Evolutionary conservation across 768 basidiomycete species (phyloP).

Genomic region (Suillus bovinus): DNA sequence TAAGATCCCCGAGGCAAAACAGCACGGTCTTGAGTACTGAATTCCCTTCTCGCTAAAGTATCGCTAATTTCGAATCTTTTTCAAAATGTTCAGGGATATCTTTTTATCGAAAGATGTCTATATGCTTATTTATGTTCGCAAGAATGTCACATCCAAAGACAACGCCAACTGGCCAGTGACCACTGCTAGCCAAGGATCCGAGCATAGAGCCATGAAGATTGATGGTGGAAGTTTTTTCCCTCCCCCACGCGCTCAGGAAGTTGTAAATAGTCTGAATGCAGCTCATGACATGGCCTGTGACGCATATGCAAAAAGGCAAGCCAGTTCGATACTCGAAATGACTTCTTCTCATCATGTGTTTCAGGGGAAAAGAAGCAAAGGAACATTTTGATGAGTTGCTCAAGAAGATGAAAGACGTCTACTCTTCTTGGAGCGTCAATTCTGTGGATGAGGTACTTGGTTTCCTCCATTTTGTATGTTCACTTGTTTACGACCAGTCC

Average conservation of each 20-base stretch:
- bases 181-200: slow-evolving; percentile 16
- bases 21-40: slow-evolving; percentile 5
- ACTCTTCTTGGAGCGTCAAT: slow-evolving; percentile 57
- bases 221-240: slow-evolving; percentile 38
- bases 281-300: slow-evolving; percentile 56
- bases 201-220: background rate
- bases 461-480: background rate
- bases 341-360: slow-evolving; percentile 12
- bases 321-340: slow-evolving; percentile 13
- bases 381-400: slow-evolving; percentile 51
- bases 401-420: slow-evolving; percentile 57
- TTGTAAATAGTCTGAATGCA: slow-evolving; percentile 56
- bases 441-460: slow-evolving; percentile 47
- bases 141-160: slow-evolving; percentile 23
- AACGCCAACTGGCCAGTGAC: slow-evolving; percentile 17
- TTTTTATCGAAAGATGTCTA: slow-evolving; percentile 84
- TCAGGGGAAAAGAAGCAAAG: slow-evolving; percentile 45
- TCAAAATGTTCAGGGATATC: slow-evolving; percentile 42
- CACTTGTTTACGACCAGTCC: slow-evolving; percentile 15
- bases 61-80: slow-evolving; percentile 40
- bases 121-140: slow-evolving; percentile 87
- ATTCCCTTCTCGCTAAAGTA: slow-evolving; percentile 54
- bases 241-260: slow-evolving; percentile 53
- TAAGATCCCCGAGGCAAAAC: slow-evolving; percentile 18
- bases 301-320: slow-evolving; percentile 48